Base-by-base conservation (phyloP, 208 protist species). In the Borovskyia barvae region DNA sequence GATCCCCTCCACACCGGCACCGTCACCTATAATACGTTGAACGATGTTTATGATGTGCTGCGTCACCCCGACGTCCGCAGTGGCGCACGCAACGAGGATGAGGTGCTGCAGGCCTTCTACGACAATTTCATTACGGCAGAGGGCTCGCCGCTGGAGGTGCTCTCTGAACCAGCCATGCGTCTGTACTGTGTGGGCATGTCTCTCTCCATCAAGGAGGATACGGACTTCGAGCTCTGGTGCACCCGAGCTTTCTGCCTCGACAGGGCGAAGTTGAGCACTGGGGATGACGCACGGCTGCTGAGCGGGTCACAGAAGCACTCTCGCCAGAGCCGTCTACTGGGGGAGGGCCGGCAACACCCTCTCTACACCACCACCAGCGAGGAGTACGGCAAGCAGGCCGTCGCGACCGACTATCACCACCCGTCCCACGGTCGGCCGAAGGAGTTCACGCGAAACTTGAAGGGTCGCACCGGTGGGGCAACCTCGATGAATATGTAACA, bases 401-500 rank as follows among this genome's bases (percentile, higher is more conserved):
- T 63, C 33, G 2, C 5, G 11, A 39, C 61, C n/a, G 50, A 55
- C 43, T 65, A 65, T 28, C 51, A 57, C 39, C 32, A 46, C 26
- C 62, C 73, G 1, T 49, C 63, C 46, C 80, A 84, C 42, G 83
- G 77, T 12, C 69, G 69, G 4, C 80, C 77, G 17, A 80, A 90
- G 67, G 73, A 82, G 51, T 94, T 94, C 55, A 90, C 84, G n/a
- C 77, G 75, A 20, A 82, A 76, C 39, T 51, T 69, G 17, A 66
- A 66, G 24, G 43, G 54, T n/a, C 64, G 56, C 41, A 61, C 54
- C 32, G 74, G 72, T 4, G 80, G 85, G 0, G 80, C 82, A n/a
- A 94, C 82, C 1, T 75, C 82, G 22, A 94, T 94, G 88, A 94
- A 94, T 61, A 94, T 94, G 84, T 94, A 85, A 69, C n/a, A n/a